A percentile compares a stretch with the other conserved stretches of the same genome.
Conservation (phyloP, 441 rosid species). For the Gossypium schwendimanii region DNA sequence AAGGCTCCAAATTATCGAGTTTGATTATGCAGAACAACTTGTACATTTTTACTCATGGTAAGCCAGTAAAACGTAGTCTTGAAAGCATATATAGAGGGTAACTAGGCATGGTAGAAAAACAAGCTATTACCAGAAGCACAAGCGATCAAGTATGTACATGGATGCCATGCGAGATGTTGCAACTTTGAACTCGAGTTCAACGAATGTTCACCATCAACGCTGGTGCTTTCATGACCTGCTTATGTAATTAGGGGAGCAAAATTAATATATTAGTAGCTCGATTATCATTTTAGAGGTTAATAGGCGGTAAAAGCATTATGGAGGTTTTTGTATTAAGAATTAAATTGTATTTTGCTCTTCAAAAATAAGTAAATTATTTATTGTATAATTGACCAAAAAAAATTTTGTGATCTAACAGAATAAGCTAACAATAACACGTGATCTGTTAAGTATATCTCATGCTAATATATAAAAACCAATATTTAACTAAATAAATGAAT, state of each 20-base stretch:
- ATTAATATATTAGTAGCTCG: background rate
- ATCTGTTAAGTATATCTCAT: too few relatives aligned
- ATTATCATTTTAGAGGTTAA: too few relatives aligned
- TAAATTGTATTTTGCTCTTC: too few relatives aligned
- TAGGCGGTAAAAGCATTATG: too few relatives aligned
- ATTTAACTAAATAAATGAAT: too few relatives aligned
- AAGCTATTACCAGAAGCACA: conserved; percentile 57
- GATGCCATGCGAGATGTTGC: conserved; percentile 62
- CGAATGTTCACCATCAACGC: conserved; percentile 23
- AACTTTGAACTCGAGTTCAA: conserved; percentile 39
- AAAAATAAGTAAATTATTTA: too few relatives aligned
- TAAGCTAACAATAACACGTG: too few relatives aligned
- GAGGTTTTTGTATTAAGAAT: too few relatives aligned
- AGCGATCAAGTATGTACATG: conserved; percentile 44
- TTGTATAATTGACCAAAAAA: too few relatives aligned
- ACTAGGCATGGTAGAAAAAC: conserved; percentile 50
- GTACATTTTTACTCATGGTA: background rate
- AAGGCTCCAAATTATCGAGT: background rate
- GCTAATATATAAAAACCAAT: too few relatives aligned
- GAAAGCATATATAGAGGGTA: background rate
- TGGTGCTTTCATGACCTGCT: conserved; percentile 37
- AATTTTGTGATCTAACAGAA: too few relatives aligned
- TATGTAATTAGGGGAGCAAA: background rate
- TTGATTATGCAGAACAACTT: background rate
- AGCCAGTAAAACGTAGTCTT: background rate